Conservation (phyloP, 805 yeast genomes). For the Cyberlindnera subsufficiens region DNA sequence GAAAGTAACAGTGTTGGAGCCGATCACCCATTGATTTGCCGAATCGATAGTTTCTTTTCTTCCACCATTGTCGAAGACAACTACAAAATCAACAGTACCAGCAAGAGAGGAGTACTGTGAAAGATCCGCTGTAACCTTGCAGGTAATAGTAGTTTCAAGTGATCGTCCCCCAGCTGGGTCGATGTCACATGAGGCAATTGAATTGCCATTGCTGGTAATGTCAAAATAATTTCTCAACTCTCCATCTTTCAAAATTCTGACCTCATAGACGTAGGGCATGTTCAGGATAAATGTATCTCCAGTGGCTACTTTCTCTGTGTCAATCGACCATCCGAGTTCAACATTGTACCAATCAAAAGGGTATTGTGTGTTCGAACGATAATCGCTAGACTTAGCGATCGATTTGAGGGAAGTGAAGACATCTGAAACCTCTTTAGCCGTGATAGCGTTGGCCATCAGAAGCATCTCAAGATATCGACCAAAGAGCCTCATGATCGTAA, state of each 20-base stretch:
- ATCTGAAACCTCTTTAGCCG: conserved; percentile 5
- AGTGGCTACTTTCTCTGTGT: conserved; percentile 3
- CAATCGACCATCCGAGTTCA: conserved; percentile 5
- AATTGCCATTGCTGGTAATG: conserved; percentile 3
- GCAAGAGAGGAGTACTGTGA: background rate
- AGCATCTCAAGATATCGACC: too few species aligned
- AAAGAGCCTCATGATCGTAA: too few species aligned
- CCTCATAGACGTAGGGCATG: conserved; percentile 13
- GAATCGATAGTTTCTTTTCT: conserved; percentile 3
- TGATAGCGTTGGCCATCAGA: background rate
- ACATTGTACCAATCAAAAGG: conserved; percentile 9
- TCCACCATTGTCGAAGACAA: conserved; percentile 13
- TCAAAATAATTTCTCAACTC: conserved; percentile 4
- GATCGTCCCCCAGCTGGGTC: conserved; percentile 10
- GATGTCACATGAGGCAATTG: conserved; percentile 10
- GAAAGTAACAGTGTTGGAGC: conserved; percentile 12
- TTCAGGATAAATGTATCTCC: conserved; percentile 12
- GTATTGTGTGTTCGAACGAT: background rate
- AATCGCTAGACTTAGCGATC: background rate
- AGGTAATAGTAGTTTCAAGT: conserved; percentile 2
- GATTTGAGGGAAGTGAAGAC: conserved; percentile 8
- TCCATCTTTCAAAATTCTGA: conserved; percentile 6
- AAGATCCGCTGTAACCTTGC: conserved; percentile 7
- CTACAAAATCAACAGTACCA: conserved; percentile 5
- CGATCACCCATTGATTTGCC: conserved; percentile 9